Conservation (phyloP, 176 grass and related monocot species). For the Oryza glumipatula region DNA sequence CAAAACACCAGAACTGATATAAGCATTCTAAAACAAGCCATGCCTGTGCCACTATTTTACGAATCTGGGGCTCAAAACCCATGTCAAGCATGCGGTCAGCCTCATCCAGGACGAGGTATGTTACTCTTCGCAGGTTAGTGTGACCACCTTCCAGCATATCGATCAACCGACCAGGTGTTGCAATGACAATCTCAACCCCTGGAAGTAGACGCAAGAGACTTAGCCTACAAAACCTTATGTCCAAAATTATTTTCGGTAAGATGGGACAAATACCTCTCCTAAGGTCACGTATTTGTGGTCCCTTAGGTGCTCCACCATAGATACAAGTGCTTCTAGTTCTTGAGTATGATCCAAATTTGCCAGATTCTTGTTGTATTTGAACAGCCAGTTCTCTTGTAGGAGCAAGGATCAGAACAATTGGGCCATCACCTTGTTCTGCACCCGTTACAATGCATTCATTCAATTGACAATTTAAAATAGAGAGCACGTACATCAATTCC, state of each 20-base stretch:
- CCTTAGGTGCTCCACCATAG: slow-evolving; percentile 93
- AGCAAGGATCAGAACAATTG: slow-evolving; percentile 86
- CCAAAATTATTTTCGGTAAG: not conserved
- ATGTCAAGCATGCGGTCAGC: slow-evolving; percentile 98
- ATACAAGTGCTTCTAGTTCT: slow-evolving; percentile 81
- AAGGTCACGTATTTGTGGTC: slow-evolving; percentile 92
- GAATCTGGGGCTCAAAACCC: slow-evolving; percentile 97
- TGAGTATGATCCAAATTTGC: slow-evolving; percentile 85
- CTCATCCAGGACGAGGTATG: slow-evolving; percentile 93
- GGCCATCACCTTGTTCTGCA: slow-evolving; percentile 83
- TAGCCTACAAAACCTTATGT: not conserved
- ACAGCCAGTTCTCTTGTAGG: slow-evolving; percentile 97
- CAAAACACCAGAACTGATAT: not conserved
- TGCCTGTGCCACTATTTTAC: slow-evolving; percentile 93
- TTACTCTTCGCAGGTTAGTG: slow-evolving; percentile 87
- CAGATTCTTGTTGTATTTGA: slow-evolving; percentile 93
- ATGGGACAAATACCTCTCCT: slow-evolving; percentile 68
- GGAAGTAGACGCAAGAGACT: slow-evolving; percentile 3
- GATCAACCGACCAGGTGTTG: slow-evolving; percentile 88
- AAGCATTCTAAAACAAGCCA: slow-evolving; percentile 7
- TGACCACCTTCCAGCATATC: slow-evolving; percentile 91
- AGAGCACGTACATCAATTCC: not conserved
- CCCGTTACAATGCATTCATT: slow-evolving; percentile 4
- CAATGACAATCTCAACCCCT: slow-evolving; percentile 95
- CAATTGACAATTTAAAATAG: not conserved